Evolutionary conservation across 306 rosid species (phyloP).

Genomic region (Notholithocarpus densiflorus): DNA sequence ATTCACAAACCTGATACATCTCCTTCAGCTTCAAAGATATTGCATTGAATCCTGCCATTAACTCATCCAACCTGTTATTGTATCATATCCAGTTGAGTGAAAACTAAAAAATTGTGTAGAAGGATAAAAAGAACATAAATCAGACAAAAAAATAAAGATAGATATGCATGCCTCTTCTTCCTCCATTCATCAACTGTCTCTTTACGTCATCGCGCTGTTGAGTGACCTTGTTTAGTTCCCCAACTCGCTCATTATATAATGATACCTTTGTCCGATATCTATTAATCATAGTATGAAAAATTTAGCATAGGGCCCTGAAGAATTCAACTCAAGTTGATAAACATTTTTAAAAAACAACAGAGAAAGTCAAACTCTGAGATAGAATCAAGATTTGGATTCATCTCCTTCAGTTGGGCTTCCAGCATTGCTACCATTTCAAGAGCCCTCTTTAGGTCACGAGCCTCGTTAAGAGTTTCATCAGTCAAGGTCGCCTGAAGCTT

Average conservation of each 20-base stretch:
- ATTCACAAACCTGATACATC: constrained; percentile 79
- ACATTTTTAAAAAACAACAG: constrained; percentile 13
- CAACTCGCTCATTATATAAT: constrained; percentile 76
- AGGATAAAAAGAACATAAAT: constrained; percentile 2
- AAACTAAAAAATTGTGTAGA: neutral
- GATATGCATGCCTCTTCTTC: constrained; percentile 64
- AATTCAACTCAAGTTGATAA: constrained; percentile 8
- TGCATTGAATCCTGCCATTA: constrained; percentile 94
- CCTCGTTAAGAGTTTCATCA: constrained; percentile 48
- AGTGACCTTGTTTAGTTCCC: constrained; percentile 73
- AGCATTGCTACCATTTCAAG: constrained; percentile 69
- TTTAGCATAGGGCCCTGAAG: neutral
- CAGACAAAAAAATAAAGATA: neutral
- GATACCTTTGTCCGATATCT: constrained; percentile 81
- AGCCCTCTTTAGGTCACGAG: constrained; percentile 67
- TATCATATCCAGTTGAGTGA: constrained; percentile 10
- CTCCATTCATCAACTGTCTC: constrained; percentile 82
- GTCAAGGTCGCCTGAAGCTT: constrained; percentile 66
- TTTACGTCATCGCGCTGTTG: constrained; percentile 75
- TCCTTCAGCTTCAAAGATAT: constrained; percentile 92
- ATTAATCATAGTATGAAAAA: constrained; percentile 6
- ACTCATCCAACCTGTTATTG: constrained; percentile 72
- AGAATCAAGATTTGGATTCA: constrained; percentile 44
- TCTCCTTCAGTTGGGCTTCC: constrained; percentile 85
- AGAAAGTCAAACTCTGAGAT: constrained; percentile 65